These are phyloP conservation scores for Penicillium nucicola DNA, from an alignment of 495 filamentous ascomycete genomes.

Conservation along the genomic window DNA sequence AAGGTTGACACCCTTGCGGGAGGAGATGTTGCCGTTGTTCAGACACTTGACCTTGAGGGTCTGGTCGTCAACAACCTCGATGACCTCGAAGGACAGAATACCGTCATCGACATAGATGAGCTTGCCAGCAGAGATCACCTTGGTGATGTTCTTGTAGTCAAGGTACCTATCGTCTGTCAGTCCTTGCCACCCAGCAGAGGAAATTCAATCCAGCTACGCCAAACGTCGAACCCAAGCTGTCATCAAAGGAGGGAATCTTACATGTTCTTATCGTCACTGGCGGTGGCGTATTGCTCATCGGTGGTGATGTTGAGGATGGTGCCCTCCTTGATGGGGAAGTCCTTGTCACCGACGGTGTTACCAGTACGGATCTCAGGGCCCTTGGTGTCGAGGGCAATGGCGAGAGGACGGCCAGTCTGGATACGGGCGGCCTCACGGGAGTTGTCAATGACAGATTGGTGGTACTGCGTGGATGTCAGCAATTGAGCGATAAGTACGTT, in stretches of 20 bases:
- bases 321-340: constrained; percentile 82
- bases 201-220: not conserved
- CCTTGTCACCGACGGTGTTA: constrained; percentile 78
- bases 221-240: not conserved
- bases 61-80: constrained; percentile 83
- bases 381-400: constrained; percentile 98
- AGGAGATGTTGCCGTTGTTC: constrained; percentile 98
- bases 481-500: not conserved
- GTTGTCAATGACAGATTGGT: constrained; percentile 95
- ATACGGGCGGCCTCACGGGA: constrained; percentile 75
- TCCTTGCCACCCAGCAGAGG: not conserved
- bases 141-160: constrained; percentile 99
- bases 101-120: constrained; percentile 98
- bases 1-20: constrained; percentile 97
- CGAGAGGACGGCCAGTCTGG: constrained; percentile 78
- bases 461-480: constrained; percentile 53
- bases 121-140: constrained; percentile 89
- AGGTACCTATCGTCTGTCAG: constrained; percentile 67
- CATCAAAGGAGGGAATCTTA: constrained; percentile 43
- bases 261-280: constrained; percentile 89
- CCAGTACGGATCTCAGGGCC: constrained; percentile 98
- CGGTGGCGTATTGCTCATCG: constrained; percentile 87
- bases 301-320: constrained; percentile 91
- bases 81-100: constrained; percentile 90
- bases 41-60: constrained; percentile 78